These are phyloP conservation scores for Metarhizium album DNA, from an alignment of 2,329 filamentous ascomycete species.

Conservation along the genomic window DNA sequence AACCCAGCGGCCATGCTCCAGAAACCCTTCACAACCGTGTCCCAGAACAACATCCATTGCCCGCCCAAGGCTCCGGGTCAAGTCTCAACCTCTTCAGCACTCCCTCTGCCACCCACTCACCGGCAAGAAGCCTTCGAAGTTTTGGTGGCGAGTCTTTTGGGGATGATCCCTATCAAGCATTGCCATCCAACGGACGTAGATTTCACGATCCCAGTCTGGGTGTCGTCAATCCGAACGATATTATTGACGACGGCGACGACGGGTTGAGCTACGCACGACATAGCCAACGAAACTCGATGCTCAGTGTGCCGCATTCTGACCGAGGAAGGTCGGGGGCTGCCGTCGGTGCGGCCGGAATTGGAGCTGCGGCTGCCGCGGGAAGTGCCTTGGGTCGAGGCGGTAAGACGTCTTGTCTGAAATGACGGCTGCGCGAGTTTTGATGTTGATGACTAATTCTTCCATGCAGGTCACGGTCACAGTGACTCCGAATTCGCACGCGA, in stretches of 20 bases:
- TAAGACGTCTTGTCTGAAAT: constrained; percentile 3
- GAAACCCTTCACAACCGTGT: constrained; percentile 2
- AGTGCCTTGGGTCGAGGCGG: constrained; percentile 19
- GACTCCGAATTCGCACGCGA: constrained; percentile 9
- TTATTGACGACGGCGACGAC: constrained; percentile 82
- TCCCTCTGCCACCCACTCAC: constrained; percentile 27
- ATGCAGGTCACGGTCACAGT: not conserved
- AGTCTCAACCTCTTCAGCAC: constrained; percentile 29
- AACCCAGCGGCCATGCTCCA: constrained; percentile 12
- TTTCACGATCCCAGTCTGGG: constrained; percentile 40
- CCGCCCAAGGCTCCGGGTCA: constrained; percentile 31
- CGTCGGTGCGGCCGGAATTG: constrained; percentile 33
- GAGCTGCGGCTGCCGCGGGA: constrained; percentile 18
- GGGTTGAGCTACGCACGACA: constrained; percentile 49
- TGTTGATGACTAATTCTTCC: not conserved
- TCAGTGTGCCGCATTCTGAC: constrained; percentile 41
- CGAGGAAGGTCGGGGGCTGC: constrained; percentile 26
- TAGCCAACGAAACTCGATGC: constrained; percentile 43
- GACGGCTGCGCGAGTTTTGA: not conserved
- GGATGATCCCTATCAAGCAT: constrained; percentile 56
- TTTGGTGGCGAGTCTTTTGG: constrained; percentile 36
- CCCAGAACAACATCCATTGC: constrained; percentile 7
- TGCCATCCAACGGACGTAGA: constrained; percentile 6
- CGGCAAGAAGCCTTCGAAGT: constrained; percentile 38
- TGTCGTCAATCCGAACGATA: constrained; percentile 65